Base-by-base conservation (phyloP, 768 basidiomycete species). In the Neoboletus subvelutipes region DNA sequence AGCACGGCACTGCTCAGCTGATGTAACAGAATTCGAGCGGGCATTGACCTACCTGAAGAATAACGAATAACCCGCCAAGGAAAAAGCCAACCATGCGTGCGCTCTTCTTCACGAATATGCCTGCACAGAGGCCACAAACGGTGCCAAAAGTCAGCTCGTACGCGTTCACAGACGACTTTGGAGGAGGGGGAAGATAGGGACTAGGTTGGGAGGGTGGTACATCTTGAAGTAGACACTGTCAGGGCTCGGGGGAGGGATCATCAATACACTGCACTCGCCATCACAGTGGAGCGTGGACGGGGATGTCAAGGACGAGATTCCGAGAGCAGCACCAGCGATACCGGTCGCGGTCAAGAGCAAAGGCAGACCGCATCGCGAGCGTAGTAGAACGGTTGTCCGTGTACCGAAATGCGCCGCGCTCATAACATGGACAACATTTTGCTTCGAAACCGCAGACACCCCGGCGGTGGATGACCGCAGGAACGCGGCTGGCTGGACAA, bases 71-170 rank as follows among this genome's bases (percentile, higher is more conserved):
- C 4, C 93, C 94, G 4, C 96, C 96, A n/a, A 97, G 74, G 42
- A 89, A 68, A 74, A 93, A 94, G 0, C 94, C 96, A 12, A 87
- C 72, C 2, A 83, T 78, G 70, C 87, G 91, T 9, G 87, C 83
- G n/a, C 96, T 95, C 72, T 96, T 98, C 75, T 97, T 98, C 64
- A 96, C 78, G 67, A 98, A 98, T 0, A 98, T 80, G 0, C 96
- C 96, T 0, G 92, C 85, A 65, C 93, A 97, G 41, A 98, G 69
- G 0, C 96, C 96, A 54, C 86, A 83, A 0, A 90, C 86, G 5
- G 93, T 91, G 12, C 96, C 96, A 68, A 98, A 98, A 0, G 86
- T 78, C 28, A 98, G 82, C 62, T 96, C 88, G 66, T 88, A 88
- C 20, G 84, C 55, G 53, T 86, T 90, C n/a, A 97, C 77, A 1